Evolutionary conservation across 2,329 filamentous ascomycete genomes (phyloP).

Genomic region (Colletotrichum karsti): DNA sequence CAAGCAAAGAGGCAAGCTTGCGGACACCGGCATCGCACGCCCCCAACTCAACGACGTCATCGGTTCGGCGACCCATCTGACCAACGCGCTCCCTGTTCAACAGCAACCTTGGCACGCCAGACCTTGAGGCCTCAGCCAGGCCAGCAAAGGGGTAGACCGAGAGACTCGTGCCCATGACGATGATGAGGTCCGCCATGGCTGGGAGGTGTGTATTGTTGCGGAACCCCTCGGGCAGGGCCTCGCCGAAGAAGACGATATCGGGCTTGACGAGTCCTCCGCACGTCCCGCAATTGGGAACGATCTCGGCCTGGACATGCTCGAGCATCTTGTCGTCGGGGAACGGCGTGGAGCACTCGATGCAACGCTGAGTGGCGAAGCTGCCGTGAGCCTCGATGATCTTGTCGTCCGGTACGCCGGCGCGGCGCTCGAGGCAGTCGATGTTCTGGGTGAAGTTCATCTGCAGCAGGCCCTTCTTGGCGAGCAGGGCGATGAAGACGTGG

Average conservation of each 20-base stretch:
- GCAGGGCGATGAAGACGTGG: slow-evolving; percentile 86
- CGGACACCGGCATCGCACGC: slow-evolving; percentile 86
- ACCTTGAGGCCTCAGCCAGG: slow-evolving; percentile 71
- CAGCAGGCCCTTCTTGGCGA: slow-evolving; percentile 81
- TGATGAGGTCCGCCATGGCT: slow-evolving; percentile 75
- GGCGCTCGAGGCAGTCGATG: slow-evolving; percentile 92
- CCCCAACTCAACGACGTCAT: slow-evolving; percentile 86
- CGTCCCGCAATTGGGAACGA: slow-evolving; percentile 74
- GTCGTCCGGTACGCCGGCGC: slow-evolving; percentile 82
- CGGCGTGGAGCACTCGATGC: slow-evolving; percentile 82
- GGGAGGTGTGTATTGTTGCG: slow-evolving; percentile 53
- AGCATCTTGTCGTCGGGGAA: slow-evolving; percentile 82
- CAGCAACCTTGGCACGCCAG: slow-evolving; percentile 77
- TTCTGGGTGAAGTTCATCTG: slow-evolving; percentile 96
- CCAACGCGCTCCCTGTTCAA: slow-evolving; percentile 91
- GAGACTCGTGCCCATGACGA: slow-evolving; percentile 90
- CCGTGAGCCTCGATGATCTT: slow-evolving; percentile 94
- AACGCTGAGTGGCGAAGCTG: slow-evolving; percentile 90
- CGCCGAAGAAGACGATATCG: slow-evolving; percentile 95
- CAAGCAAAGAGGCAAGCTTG: slow-evolving; percentile 79
- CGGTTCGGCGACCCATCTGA: slow-evolving; percentile 75
- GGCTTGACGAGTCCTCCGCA: slow-evolving; percentile 90
- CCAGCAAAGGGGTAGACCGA: slow-evolving; percentile 89
- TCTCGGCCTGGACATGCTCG: slow-evolving; percentile 69
- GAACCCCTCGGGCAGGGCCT: slow-evolving; percentile 60